Base-by-base conservation (phyloP, 2,329 filamentous ascomycete species). In the Bretziella fagacearum region DNA sequence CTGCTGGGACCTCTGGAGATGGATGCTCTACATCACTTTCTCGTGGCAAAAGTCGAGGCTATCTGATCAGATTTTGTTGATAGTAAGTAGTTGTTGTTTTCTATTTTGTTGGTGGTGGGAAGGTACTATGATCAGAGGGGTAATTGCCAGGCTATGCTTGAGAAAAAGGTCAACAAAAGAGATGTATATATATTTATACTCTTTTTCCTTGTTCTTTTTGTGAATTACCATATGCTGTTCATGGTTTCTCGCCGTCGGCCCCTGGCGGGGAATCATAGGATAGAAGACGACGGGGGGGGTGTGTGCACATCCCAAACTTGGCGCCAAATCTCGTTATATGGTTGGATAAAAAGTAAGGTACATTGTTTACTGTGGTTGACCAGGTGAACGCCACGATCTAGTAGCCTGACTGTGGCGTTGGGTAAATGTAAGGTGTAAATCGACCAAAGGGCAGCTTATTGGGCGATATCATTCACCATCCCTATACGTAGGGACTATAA, bases 1-100 rank as follows among this genome's bases (percentile, higher is more conserved):
- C 44, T 50, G 44, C 25, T 47, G 35, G 15, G 48, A 50, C 40
- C 66, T 63, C 51, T 58, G 59, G 50, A 61, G 61, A 55, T 63
- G 60, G 57, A 62, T 59, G 58, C 56, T 56, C 58, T 56, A 64
- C 62, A 65, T 65, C 54, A 52, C 48, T 47, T 18, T 47, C 30
- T 39, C 30, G 2, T 22, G 35, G 23, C 35, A 39, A 39, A 13
- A 39, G 35, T 22, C 35, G 29, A 49, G 27, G 44, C 44, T 27
- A 30, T 22, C 20, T 30, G 6, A 32, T 17, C 18, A 44, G 4
- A 10, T 4, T 13, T 17, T 29, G n/a, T 27, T 39, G 44, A 18
- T 33, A 26, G 35, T 39, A 18, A 11, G 15, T 22, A 10, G 35
- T 39, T 3, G 15, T 10, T 6, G 18, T 22, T n/a, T 39, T 18